Conservation (phyloP, 75 land plant genomes). For the Picea glauca region DNA sequence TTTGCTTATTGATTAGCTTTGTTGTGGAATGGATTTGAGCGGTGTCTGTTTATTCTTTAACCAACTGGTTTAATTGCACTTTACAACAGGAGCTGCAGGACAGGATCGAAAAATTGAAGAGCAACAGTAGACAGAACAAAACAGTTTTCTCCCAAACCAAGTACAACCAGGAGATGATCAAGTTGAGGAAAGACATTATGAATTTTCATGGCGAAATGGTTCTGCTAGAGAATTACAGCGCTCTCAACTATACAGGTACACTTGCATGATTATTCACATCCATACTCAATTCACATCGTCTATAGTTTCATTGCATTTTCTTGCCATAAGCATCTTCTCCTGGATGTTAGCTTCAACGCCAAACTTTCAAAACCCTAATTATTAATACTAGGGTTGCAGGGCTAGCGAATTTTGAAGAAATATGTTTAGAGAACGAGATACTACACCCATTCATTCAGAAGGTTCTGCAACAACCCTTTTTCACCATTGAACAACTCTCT, state of each 20-base stretch:
- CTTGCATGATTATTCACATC: not conserved
- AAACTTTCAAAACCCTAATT: too few relatives aligned
- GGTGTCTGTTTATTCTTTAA: not conserved
- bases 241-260: conserved; percentile 50
- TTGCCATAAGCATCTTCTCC: too few relatives aligned
- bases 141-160: conserved; percentile 25
- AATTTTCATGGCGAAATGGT: conserved; percentile 60
- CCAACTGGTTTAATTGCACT: not conserved
- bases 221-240: conserved; percentile 50
- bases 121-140: conserved; percentile 23
- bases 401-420: conserved; percentile 87
- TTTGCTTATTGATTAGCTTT: not conserved
- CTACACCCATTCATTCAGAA: conserved; percentile 69
- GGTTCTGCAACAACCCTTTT: conserved; percentile 85
- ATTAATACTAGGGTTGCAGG: conserved; percentile 29
- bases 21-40: not conserved
- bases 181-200: conserved; percentile 40
- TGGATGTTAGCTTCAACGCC: too few relatives aligned
- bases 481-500: conserved; percentile 76
- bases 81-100: conserved; percentile 65
- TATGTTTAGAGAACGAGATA: conserved; percentile 87
- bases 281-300: not conserved
- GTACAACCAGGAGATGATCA: conserved; percentile 27
- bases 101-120: conserved; percentile 39
- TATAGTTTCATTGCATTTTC: not conserved